A percentile compares a stretch with the other conserved stretches of the same genome.
These are phyloP conservation scores for Coemansia guatemalensis DNA, from an alignment of 192 early-diverging fungal genomes.

Conservation along the genomic window DNA sequence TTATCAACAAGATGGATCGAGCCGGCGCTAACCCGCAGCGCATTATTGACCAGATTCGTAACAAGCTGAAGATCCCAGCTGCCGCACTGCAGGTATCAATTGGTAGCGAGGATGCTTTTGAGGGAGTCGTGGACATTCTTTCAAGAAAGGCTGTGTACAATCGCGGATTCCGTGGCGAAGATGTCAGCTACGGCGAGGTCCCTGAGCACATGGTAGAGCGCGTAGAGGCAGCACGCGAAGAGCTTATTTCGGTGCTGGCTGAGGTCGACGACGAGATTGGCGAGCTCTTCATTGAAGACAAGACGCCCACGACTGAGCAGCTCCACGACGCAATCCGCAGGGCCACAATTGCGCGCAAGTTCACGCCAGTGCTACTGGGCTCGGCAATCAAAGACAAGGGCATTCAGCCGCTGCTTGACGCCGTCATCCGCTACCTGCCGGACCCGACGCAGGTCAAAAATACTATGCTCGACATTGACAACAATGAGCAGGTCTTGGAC, in stretches of 20 bases:
- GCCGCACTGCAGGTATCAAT: constrained; percentile 84
- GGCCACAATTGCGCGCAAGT: constrained; percentile 74
- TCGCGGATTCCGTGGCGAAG: constrained; percentile 82
- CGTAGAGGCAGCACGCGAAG: constrained; percentile 67
- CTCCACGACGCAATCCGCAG: constrained; percentile 73
- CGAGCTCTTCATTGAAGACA: constrained; percentile 79
- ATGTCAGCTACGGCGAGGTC: constrained; percentile 70
- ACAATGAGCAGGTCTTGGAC: constrained; percentile 61
- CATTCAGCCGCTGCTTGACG: constrained; percentile 74
- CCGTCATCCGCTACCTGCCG: constrained; percentile 70
- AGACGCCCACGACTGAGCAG: constrained; percentile 66
- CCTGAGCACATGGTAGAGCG: constrained; percentile 63
- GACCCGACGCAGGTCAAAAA: constrained; percentile 71
- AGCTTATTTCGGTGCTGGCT: constrained; percentile 75
- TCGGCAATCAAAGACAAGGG: constrained; percentile 86
- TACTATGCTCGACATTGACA: constrained; percentile 67
- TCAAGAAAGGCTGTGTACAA: constrained; percentile 86
- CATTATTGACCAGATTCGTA: constrained; percentile 77
- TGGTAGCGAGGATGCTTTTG: constrained; percentile 81
- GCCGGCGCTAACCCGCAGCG: constrained; percentile 81
- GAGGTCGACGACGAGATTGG: constrained; percentile 84
- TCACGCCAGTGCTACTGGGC: constrained; percentile 83
- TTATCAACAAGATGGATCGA: constrained; percentile 92
- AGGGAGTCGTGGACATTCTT: constrained; percentile 91
- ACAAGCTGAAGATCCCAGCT: constrained; percentile 74